Evolutionary conservation across 2,329 filamentous ascomycete species (phyloP), one percentile per base, ranked within the genome.

Genomic region (Talaromyces sp.): DNA sequence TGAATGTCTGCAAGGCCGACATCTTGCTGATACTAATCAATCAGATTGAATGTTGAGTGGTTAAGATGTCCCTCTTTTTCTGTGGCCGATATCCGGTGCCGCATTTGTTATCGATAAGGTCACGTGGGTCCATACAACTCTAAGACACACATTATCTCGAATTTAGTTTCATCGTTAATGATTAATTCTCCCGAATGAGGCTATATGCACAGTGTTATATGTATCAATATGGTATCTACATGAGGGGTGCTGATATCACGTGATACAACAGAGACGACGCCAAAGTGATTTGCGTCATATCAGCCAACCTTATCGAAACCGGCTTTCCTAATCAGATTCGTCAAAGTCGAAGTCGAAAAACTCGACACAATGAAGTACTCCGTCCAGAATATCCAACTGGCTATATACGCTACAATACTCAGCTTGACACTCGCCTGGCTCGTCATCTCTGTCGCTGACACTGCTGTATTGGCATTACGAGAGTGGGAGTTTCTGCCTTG

Each of bases 1-100:
- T 74, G 69, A 82, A 83, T 27, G 76, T 77, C 74, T 81, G 80
- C 68, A 82, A 71, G 67, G 80, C 81, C 65, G 80, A 82, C 78
- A 82, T 82, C 64, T 70, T 79, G 65, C 54, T 67, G 61, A 67
- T 33, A 33, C 19, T 27, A 3, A 57, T 43, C 14, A 10, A 13
- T 45, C 3, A 22, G 27, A 27, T 31, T n/a, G 19, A 45, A 31
- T 13, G 39, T 58, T 24, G 33, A 11, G 45, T 47, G 13, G 47
- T 56, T 24, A 48, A 43, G 39, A 50, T 67, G 66, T 69, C 66
- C 63, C 65, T 62, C 67, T 68, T 64, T 62, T 65, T 72, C 72
- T 72, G 69, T 70, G 63, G 64, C 62, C 64, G 66, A 58, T 56
- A 41, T 56, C 52, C 50, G 37, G 66, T 57, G 52, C 60, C 65